phyloP scores from a whole-genome alignment of 2,329 filamentous ascomycete species.

The Microthyrium microscopicum region DNA sequence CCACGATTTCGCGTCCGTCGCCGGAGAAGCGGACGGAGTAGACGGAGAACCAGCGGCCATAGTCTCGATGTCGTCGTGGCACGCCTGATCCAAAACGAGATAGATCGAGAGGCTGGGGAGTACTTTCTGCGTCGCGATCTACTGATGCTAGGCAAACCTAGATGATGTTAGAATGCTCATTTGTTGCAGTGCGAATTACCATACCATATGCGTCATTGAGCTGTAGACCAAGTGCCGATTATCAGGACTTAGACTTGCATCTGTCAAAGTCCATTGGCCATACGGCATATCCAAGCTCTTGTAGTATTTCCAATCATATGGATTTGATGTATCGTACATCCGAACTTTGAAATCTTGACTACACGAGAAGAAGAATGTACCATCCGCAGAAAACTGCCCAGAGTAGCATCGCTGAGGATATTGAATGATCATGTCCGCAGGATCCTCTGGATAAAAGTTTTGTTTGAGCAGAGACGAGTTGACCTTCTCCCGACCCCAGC shows the following conservation, averaged over 20 bases:
- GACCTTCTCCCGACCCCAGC: constrained; percentile 38
- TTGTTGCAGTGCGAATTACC: constrained; percentile 75
- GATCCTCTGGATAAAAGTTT: constrained; percentile 59
- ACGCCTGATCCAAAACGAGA: constrained; percentile 22
- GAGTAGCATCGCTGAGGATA: constrained; percentile 80
- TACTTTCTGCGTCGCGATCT: too few species aligned
- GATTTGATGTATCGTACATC: constrained; percentile 95
- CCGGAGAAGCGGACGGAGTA: constrained; percentile 89
- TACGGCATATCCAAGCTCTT: constrained; percentile 71
- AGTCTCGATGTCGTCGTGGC: constrained; percentile 1
- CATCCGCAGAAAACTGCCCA: constrained; percentile 91
- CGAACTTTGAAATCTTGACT: constrained; percentile 86
- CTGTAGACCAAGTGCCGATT: constrained; percentile 86
- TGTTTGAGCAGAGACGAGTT: constrained; percentile 21
- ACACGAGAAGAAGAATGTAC: constrained; percentile 90
- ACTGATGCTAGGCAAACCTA: too few species aligned
- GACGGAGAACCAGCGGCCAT: constrained; percentile 23
- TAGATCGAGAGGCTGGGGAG: constrained; percentile 8
- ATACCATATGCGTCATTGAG: constrained; percentile 71
- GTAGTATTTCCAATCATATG: constrained; percentile 90
- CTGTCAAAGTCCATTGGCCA: constrained; percentile 91
- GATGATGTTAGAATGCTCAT: constrained; percentile 56
- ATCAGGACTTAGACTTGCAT: constrained; percentile 79
- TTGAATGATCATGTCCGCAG: constrained; percentile 74
- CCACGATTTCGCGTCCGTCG: constrained; percentile 78